Conservation (phyloP, 1,284 basidiomycete genomes). For the Neolentinus lepideus region DNA sequence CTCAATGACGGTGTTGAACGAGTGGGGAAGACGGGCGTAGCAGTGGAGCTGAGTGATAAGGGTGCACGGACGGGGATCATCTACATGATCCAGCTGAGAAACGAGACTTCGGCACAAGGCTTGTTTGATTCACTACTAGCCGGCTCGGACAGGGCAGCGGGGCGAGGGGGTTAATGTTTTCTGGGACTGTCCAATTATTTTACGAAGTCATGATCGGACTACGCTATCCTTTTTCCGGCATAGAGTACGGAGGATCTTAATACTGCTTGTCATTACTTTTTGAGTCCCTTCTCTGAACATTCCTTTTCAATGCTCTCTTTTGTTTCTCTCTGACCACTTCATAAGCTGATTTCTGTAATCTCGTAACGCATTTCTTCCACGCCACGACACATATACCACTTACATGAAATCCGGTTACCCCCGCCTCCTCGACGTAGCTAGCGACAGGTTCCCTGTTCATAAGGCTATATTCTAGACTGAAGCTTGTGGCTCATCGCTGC, state of each 20-base stretch:
- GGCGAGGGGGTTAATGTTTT: slow-evolving; percentile 4
- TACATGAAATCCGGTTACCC: neutral
- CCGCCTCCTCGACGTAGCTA: no score
- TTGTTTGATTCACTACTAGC: slow-evolving; percentile 84
- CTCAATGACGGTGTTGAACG: slow-evolving; percentile 94
- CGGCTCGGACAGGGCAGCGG: slow-evolving; percentile 67
- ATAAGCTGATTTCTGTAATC: neutral
- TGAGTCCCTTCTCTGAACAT: neutral
- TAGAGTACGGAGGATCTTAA: neutral
- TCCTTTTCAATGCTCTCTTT: neutral
- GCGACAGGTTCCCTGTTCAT: no score
- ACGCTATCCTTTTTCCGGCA: neutral
- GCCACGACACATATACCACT: neutral
- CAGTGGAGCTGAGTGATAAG: slow-evolving; percentile 89
- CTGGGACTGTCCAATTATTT: neutral
- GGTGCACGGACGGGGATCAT: slow-evolving; percentile 92
- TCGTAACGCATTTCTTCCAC: neutral
- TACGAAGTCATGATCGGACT: neutral
- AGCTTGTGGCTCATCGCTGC: neutral
- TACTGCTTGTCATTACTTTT: neutral
- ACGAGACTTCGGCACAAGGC: slow-evolving; percentile 80
- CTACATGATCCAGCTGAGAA: slow-evolving; percentile 95
- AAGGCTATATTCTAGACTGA: no score
- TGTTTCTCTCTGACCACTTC: neutral
- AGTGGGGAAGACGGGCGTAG: slow-evolving; percentile 96